Conservation (phyloP, 2,329 filamentous ascomycete genomes). For the Fusarium sp. region DNA sequence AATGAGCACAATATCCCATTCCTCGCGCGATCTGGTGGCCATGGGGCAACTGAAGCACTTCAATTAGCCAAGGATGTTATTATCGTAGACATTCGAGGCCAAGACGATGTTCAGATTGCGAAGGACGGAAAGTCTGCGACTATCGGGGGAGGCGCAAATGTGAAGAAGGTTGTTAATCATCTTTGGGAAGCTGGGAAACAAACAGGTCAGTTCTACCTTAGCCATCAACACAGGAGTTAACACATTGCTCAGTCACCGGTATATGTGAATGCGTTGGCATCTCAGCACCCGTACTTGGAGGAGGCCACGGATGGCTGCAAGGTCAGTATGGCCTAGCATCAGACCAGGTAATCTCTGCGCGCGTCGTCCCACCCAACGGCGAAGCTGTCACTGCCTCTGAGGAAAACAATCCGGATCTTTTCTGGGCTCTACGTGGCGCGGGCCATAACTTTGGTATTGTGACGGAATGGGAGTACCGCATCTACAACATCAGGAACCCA, state of each 20-base stretch:
- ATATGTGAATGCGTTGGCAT: conserved; percentile 48
- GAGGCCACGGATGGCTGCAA: conserved; percentile 38
- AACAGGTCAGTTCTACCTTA: conserved; percentile 13
- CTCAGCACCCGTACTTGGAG: conserved; percentile 42
- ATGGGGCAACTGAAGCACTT: conserved; percentile 34
- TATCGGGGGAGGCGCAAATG: conserved; percentile 18
- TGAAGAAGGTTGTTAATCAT: conserved; percentile 20
- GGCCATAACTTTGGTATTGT: conserved; percentile 70
- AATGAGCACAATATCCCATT: conserved; percentile 21
- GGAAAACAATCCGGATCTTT: conserved; percentile 40
- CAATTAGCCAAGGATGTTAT: conserved; percentile 22
- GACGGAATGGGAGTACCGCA: conserved; percentile 58
- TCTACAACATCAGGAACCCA: conserved; percentile 57
- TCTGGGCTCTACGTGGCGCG: conserved; percentile 61
- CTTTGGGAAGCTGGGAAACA: conserved; percentile 31
- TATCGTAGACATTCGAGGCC: conserved; percentile 19
- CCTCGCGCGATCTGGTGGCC: conserved; percentile 31
- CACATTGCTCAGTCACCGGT: conserved; percentile 36
- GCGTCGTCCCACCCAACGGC: conserved; percentile 22
- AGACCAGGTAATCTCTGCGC: conserved; percentile 32
- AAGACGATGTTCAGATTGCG: conserved; percentile 2
- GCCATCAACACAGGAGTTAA: neutral
- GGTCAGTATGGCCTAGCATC: conserved; percentile 26
- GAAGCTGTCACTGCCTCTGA: conserved; percentile 24
- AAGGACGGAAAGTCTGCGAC: conserved; percentile 7